Base-by-base conservation (phyloP, 2,329 filamentous ascomycete genomes). In the Diaporthe longicolla region DNA sequence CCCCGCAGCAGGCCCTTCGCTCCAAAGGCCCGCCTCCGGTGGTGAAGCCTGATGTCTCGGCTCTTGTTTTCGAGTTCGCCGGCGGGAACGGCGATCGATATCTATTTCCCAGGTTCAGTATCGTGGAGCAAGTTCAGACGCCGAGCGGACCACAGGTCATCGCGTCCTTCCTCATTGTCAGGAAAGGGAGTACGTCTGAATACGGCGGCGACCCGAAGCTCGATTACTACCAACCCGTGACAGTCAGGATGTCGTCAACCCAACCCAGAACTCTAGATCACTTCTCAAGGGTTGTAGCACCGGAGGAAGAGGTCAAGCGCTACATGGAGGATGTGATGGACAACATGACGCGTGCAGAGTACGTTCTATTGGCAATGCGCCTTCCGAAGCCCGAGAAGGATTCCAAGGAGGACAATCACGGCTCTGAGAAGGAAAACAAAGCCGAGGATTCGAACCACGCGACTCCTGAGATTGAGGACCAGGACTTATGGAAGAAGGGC, bases 141-240 rank as follows among this genome's bases (percentile, higher is more conserved):
- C 79, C 85, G 4, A 82, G 85, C 5, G 89, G 89, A 2, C 89
- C 90, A 68, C 88, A 91, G 73, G 88, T 94, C 2, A 88, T 95
- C 57, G 92, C 92, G 4, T 95, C 93, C 0, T 97, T 96, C 79
- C 85, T 97, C 15, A 91, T 95, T 74, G 93, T 94, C 8, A 91
- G 93, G 65, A 93, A 92, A 81, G 93, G 92, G 40, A 92, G 91
- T 77, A 86, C 85, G n/a, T 89, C 90, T 1, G 91, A 93, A 77
- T 90, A 91, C 73, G 87, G 89, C 72, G 89, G 89, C n/a, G 89
- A 93, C 76, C 89, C 89, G 0, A 83, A 86, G 11, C 82, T 92
- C 17, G 91, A 95, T 78, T 94, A 93, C 82, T 96, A 95, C 80
- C 93, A 95, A 77, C 93, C 94, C 2, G 88, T 95, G 37, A 93